Percentiles rank a stretch among this genome's conserved stretches.
phyloP scores from a whole-genome alignment of 2,329 filamentous ascomycete genomes.

The Paecilomyces sp. region DNA sequence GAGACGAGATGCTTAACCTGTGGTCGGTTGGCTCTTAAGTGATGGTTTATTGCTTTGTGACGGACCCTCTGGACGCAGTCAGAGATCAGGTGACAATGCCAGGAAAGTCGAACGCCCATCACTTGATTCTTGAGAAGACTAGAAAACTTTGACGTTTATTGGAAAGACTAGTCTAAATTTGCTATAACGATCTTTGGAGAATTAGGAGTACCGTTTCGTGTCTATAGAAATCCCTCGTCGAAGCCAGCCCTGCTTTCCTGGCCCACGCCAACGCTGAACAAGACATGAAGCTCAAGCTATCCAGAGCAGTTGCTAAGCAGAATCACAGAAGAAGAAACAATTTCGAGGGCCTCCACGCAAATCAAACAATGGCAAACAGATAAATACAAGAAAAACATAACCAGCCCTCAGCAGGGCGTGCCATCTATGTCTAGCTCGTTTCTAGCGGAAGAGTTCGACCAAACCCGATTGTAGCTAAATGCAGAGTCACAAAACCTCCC shows the following conservation, averaged over 20 bases:
- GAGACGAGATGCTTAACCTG: background rate
- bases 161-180: background rate
- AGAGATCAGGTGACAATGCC: background rate
- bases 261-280: background rate
- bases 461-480: background rate
- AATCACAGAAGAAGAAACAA: background rate
- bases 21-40: background rate
- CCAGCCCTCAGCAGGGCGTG: background rate
- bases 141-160: background rate
- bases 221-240: background rate
- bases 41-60: background rate
- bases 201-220: background rate
- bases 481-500: background rate
- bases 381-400: slow-evolving; percentile 1
- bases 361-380: background rate
- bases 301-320: background rate
- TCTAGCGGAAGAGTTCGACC: background rate
- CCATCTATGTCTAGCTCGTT: background rate
- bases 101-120: background rate
- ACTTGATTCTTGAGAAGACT: background rate
- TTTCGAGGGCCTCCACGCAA: background rate
- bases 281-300: background rate
- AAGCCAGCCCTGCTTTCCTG: background rate
- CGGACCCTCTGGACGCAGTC: background rate
- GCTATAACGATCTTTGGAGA: background rate